Conservation (phyloP, 805 yeast genomes). For the Yarrowia sp. region DNA sequence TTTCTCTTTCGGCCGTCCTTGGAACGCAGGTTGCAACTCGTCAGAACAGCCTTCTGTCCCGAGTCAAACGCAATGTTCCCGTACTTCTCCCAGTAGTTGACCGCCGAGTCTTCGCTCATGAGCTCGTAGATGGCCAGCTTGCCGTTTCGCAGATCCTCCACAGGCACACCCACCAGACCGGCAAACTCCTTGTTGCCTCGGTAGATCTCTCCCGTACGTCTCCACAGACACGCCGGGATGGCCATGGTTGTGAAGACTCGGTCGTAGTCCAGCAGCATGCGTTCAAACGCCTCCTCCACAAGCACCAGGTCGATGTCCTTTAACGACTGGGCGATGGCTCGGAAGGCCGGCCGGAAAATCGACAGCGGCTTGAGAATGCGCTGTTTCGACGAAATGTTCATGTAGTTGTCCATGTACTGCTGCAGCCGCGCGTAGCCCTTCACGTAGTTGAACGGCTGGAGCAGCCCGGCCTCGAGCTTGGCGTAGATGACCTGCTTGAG, state of each 20-base stretch:
- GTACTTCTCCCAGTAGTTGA: slow-evolving; percentile 95
- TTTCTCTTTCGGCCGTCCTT: slow-evolving; percentile 76
- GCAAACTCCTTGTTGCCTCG: slow-evolving; percentile 97
- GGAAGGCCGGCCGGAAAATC: slow-evolving; percentile 84
- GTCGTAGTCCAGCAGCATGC: slow-evolving; percentile 90
- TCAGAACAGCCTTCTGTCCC: slow-evolving; percentile 90
- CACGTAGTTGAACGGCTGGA: slow-evolving; percentile 91
- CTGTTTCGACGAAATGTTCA: slow-evolving; percentile 79
- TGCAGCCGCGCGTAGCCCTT: slow-evolving; percentile 89
- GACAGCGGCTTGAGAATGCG: slow-evolving; percentile 82
- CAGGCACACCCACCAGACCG: slow-evolving; percentile 79
- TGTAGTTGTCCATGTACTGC: slow-evolving; percentile 86
- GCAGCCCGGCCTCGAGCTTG: slow-evolving; percentile 85
- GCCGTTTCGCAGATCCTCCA: slow-evolving; percentile 90
- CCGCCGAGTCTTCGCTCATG: slow-evolving; percentile 94
- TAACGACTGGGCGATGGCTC: slow-evolving; percentile 86
- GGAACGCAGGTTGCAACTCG: slow-evolving; percentile 83
- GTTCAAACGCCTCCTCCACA: slow-evolving; percentile 91
- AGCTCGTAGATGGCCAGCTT: slow-evolving; percentile 87
- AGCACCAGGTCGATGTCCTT: slow-evolving; percentile 87
- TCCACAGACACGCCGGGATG: slow-evolving; percentile 95
- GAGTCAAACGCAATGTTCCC: slow-evolving; percentile 95
- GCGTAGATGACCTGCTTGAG: slow-evolving; percentile 92
- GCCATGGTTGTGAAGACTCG: slow-evolving; percentile 97
- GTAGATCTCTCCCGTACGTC: slow-evolving; percentile 94